A percentile compares a stretch with the other conserved stretches of the same genome.
phyloP scores from a whole-genome alignment of 495 filamentous ascomycete genomes.

The Penicillium taxi region DNA sequence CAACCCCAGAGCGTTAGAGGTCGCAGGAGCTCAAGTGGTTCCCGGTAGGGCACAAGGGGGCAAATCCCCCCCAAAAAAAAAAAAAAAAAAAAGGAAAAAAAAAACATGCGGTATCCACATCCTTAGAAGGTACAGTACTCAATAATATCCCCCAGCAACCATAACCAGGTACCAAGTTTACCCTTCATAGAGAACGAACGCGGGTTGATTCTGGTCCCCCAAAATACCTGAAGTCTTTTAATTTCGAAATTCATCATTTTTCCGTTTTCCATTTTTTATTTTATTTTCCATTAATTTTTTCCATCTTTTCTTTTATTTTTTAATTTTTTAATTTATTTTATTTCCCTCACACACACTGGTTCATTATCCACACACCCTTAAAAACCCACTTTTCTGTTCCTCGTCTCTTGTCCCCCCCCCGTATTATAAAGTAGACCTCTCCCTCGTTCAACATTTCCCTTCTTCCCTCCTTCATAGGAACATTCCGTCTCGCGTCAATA shows the following conservation, averaged over 20 bases:
- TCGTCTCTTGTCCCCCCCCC: conserved; percentile 9
- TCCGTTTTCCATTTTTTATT: conserved; percentile 7
- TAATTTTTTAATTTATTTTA: conserved; percentile 9
- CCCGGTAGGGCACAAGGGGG: too few relatives aligned
- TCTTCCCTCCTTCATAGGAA: conserved; percentile 29
- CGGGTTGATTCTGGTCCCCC: conserved; percentile 1
- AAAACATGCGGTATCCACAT: background rate
- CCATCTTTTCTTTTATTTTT: conserved; percentile 8
- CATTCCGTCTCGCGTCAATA: conserved; percentile 40
- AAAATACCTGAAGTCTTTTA: too few relatives aligned
- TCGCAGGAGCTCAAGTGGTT: too few relatives aligned
- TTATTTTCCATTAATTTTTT: conserved; percentile 7
- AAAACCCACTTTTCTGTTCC: conserved; percentile 21
- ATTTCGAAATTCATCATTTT: conserved; percentile 1
- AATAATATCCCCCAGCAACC: conserved; percentile 9
- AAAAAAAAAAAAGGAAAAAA: conserved; percentile 4
- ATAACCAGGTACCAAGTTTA: conserved; percentile 2
- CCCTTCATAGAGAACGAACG: background rate
- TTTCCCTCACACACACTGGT: conserved; percentile 14
- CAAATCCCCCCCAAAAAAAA: too few relatives aligned
- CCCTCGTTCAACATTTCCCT: conserved; percentile 18
- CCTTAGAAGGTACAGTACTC: conserved; percentile 1
- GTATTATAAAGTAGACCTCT: conserved; percentile 32
- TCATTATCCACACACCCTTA: conserved; percentile 22
- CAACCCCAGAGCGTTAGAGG: too few relatives aligned